These are phyloP conservation scores for Astragalus glycyphyllos DNA, from an alignment of 306 rosid species.

Conservation along the genomic window DNA sequence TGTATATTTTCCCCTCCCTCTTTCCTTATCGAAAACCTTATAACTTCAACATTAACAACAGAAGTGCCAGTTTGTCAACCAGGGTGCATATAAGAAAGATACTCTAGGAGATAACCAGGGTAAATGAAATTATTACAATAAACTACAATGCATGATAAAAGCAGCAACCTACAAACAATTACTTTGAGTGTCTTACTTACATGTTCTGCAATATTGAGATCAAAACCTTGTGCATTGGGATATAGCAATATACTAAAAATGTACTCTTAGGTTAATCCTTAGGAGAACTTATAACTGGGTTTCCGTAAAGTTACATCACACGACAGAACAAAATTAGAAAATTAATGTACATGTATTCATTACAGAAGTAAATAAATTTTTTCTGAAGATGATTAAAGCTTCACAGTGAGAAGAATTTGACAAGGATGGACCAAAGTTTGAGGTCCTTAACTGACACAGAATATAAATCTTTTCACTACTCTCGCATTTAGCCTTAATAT, in stretches of 20 bases:
- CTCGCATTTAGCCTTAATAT: constrained; percentile 6
- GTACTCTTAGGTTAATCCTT: not conserved
- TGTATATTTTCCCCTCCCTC: not conserved
- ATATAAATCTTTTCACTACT: not conserved
- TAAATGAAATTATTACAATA: not conserved
- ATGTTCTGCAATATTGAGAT: not conserved
- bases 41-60: not conserved
- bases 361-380: not conserved
- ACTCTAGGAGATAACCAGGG: constrained; percentile 7
- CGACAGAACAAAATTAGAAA: too few species aligned
- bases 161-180: not conserved
- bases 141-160: constrained; percentile 4
- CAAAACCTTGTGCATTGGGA: not conserved
- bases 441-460: constrained; percentile 6
- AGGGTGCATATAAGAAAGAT: constrained; percentile 5
- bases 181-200: not conserved
- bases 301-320: too few species aligned
- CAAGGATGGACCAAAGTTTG: constrained; percentile 13
- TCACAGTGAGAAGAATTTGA: not conserved
- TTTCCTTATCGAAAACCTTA: not conserved
- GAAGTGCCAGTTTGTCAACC: constrained; percentile 9
- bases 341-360: not conserved
- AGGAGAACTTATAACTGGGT: not conserved
- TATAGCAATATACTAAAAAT: not conserved
- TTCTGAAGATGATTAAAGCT: too few species aligned